These are phyloP conservation scores for Botryobasidium botryosum DNA, from an alignment of 768 basidiomycete species.

Conservation along the genomic window DNA sequence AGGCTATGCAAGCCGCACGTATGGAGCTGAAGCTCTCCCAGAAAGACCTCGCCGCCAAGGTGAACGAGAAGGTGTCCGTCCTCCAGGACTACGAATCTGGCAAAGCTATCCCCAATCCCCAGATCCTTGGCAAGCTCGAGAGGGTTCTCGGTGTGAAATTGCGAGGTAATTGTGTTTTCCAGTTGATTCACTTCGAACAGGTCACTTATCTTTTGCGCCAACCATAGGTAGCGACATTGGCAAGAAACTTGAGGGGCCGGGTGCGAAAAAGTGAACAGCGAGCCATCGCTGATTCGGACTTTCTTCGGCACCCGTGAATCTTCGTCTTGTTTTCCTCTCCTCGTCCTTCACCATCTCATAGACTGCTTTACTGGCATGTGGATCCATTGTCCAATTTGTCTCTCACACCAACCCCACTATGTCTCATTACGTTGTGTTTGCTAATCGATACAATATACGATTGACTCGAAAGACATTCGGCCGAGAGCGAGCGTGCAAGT, in stretches of 20 bases:
- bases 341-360: too few relatives aligned
- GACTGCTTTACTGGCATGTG: too few relatives aligned
- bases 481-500: too few relatives aligned
- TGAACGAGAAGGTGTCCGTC: conserved; percentile 83
- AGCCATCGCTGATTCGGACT: too few relatives aligned
- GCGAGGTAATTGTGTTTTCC: conserved; percentile 35
- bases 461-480: too few relatives aligned
- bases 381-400: too few relatives aligned
- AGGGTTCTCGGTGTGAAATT: conserved; percentile 73
- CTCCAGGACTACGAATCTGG: conserved; percentile 82
- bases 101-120: conserved; percentile 71
- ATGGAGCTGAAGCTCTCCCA: conserved; percentile 66
- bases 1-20: conserved; percentile 74
- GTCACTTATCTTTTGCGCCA: background rate
- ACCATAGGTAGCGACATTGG: conserved; percentile 58
- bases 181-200: conserved; percentile 5
- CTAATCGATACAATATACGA: too few relatives aligned
- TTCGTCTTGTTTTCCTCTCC: too few relatives aligned
- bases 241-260: conserved; percentile 59
- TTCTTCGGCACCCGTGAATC: too few relatives aligned
- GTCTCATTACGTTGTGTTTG: too few relatives aligned
- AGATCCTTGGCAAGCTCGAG: conserved; percentile 82
- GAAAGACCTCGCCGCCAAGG: conserved; percentile 82
- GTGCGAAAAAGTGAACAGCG: conserved; percentile 6
- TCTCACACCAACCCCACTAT: too few relatives aligned